These are phyloP conservation scores for Ilyonectria mors-panacis DNA, from an alignment of 2,329 filamentous ascomycete genomes.

Conservation along the genomic window DNA sequence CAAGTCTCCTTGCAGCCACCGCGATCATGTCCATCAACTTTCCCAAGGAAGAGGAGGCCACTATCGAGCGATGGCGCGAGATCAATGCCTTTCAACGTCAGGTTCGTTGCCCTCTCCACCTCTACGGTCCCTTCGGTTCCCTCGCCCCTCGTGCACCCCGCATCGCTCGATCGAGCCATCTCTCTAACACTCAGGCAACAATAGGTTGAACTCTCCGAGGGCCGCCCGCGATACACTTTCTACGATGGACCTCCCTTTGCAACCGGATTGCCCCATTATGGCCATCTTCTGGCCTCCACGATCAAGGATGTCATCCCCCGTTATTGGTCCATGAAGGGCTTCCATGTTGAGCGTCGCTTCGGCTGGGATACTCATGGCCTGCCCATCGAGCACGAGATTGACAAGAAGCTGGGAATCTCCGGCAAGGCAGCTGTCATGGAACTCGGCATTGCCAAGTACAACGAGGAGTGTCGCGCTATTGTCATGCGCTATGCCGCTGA, in stretches of 20 bases:
- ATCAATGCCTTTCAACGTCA: conserved; percentile 93
- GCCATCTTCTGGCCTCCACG: conserved; percentile 88
- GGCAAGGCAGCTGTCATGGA: conserved; percentile 89
- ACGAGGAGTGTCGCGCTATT: conserved; percentile 90
- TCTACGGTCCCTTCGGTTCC: background rate
- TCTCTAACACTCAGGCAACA: conserved; percentile 23
- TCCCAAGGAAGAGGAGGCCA: conserved; percentile 88
- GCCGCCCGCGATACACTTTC: conserved; percentile 90
- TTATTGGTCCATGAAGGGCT: conserved; percentile 98
- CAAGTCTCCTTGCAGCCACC: conserved; percentile 1
- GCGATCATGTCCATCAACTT: conserved; percentile 88
- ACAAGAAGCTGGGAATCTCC: conserved; percentile 93
- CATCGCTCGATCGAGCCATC: background rate
- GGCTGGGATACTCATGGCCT: conserved; percentile 97
- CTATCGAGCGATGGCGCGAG: conserved; percentile 90
- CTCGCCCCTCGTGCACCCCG: background rate
- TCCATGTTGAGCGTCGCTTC: conserved; percentile 91
- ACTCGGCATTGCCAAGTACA: conserved; percentile 90
- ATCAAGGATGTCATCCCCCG: conserved; percentile 98
- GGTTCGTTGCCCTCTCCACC: conserved; percentile 58
- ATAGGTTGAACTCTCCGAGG: conserved; percentile 83
- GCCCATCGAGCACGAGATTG: conserved; percentile 96
- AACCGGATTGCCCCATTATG: conserved; percentile 77
- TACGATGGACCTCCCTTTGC: conserved; percentile 90
- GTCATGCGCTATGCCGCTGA: conserved; percentile 92